phyloP scores from a whole-genome alignment of 2,329 filamentous ascomycete genomes.

The Alternaria hordeiaustralica region DNA sequence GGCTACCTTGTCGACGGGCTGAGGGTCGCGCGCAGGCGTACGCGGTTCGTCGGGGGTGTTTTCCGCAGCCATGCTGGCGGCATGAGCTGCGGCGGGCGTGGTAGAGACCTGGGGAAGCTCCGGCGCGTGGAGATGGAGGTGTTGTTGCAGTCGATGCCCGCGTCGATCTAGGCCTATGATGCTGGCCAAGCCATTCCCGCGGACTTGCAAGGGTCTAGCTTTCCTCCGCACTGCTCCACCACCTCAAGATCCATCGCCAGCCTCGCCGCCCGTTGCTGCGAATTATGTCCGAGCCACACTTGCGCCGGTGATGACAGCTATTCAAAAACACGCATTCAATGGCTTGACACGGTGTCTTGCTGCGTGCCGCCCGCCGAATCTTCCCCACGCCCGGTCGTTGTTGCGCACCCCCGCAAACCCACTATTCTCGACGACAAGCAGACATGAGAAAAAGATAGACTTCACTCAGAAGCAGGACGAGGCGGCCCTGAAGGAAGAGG shows the following conservation, averaged over 20 bases:
- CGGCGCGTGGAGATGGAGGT: slow-evolving; percentile 26
- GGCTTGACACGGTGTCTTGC: slow-evolving; percentile 32
- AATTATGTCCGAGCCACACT: slow-evolving; percentile 24
- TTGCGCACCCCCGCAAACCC: slow-evolving; percentile 10
- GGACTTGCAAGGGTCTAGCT: slow-evolving; percentile 19
- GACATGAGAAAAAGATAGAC: slow-evolving; percentile 31
- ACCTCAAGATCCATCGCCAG: background rate
- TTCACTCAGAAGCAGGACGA: slow-evolving; percentile 32
- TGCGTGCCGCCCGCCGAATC: background rate
- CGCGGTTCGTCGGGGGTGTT: slow-evolving; percentile 44
- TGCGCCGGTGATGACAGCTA: slow-evolving; percentile 33
- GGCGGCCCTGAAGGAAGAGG: slow-evolving; percentile 13
- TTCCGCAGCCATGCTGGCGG: slow-evolving; percentile 51
- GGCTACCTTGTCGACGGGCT: slow-evolving; percentile 21
- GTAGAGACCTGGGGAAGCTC: slow-evolving; percentile 25
- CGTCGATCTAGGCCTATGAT: slow-evolving; percentile 34
- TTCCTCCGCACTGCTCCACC: slow-evolving; percentile 19
- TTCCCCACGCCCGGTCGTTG: slow-evolving; percentile 8
- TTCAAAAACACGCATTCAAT: slow-evolving; percentile 28
- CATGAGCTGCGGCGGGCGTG: slow-evolving; percentile 44
- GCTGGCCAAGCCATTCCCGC: slow-evolving; percentile 32
- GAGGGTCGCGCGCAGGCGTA: slow-evolving; percentile 37
- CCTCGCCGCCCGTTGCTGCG: background rate
- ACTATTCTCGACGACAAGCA: slow-evolving; percentile 23
- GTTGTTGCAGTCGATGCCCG: slow-evolving; percentile 24